Percentiles rank a stretch among this genome's conserved stretches.
phyloP scores from a whole-genome alignment of 176 grass and related monocot genomes.

The Hsuehochloa calcarea region DNA sequence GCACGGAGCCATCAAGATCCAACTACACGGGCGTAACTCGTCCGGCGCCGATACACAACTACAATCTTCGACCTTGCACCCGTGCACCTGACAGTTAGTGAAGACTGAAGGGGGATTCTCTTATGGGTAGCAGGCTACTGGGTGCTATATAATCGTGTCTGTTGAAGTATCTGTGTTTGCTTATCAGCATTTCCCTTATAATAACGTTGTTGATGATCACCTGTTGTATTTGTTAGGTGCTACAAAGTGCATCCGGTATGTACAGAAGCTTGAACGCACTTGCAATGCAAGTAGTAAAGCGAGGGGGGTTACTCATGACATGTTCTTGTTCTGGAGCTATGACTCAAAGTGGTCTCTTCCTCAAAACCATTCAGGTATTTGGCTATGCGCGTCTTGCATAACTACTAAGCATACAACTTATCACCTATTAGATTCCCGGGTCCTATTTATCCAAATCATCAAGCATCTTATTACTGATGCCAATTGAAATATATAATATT shows the following conservation, averaged over 20 bases:
- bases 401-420: not conserved
- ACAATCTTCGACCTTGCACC: too few species aligned
- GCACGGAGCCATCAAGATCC: too few species aligned
- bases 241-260: constrained; percentile 89
- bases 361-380: constrained; percentile 74
- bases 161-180: not conserved
- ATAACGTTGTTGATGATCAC: not conserved
- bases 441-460: not conserved
- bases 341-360: constrained; percentile 87
- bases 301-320: constrained; percentile 85
- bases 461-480: not conserved
- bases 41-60: too few species aligned
- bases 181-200: not conserved
- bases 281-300: constrained; percentile 80
- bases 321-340: constrained; percentile 97
- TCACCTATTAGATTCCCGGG: not conserved
- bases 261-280: constrained; percentile 89
- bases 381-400: not conserved
- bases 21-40: too few species aligned
- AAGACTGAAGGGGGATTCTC: not conserved
- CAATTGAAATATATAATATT: not conserved
- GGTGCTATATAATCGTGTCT: not conserved
- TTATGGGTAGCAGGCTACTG: not conserved
- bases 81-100: too few species aligned
- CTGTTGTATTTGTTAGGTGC: constrained; percentile 56